phyloP scores from a whole-genome alignment of 176 grass and related monocot species.

The Ensete ventricosum region DNA sequence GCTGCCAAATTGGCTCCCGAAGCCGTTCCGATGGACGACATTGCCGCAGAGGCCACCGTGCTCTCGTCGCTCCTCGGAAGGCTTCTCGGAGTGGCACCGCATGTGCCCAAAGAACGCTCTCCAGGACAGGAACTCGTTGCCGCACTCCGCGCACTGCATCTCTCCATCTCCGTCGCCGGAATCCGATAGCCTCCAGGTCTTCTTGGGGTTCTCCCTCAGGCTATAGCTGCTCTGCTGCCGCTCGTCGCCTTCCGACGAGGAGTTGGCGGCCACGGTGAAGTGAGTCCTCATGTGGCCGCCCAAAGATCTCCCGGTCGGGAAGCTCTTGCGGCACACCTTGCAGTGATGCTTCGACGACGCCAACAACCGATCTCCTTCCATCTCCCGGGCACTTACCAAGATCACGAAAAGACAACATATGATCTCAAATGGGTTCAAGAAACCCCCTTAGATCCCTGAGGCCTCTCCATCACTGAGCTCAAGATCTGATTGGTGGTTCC shows the following conservation, averaged over 20 bases:
- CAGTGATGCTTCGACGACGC: conserved; percentile 23
- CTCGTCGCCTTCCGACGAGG: background rate
- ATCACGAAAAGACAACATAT: no score
- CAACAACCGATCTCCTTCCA: background rate
- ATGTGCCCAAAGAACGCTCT: conserved; percentile 12
- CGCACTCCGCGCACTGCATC: conserved; percentile 18
- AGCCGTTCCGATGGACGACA: background rate
- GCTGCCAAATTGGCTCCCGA: conserved; percentile 14
- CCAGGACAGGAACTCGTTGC: conserved; percentile 22
- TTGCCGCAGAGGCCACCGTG: background rate
- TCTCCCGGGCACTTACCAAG: background rate
- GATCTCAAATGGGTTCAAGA: background rate
- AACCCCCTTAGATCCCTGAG: background rate
- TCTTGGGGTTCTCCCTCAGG: conserved; percentile 25
- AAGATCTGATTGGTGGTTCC: background rate
- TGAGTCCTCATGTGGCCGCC: conserved; percentile 52
- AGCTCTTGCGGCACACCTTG: conserved; percentile 29
- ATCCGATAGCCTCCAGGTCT: conserved; percentile 5
- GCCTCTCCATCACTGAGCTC: background rate
- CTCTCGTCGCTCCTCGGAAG: background rate
- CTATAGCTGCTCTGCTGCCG: conserved; percentile 31
- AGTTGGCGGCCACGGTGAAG: background rate
- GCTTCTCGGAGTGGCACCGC: background rate
- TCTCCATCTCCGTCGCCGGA: background rate
- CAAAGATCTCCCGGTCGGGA: conserved; percentile 34